Evolutionary conservation across 2,329 filamentous ascomycete genomes (phyloP).

Genomic region (Microascus cirrosus): DNA sequence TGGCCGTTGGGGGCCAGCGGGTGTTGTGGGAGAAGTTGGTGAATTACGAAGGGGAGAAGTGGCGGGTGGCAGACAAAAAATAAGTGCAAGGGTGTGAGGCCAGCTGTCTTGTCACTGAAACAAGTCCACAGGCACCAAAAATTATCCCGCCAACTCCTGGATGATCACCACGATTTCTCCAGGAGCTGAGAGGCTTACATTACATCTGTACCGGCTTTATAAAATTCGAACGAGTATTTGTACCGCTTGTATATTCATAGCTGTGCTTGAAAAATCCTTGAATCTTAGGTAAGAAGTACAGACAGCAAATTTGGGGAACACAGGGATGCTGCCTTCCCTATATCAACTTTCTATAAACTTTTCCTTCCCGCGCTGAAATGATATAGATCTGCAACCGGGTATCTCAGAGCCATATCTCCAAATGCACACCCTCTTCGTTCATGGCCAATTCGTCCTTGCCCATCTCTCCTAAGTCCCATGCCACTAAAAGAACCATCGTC

Average conservation of each 20-base stretch:
- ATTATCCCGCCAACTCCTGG: not conserved
- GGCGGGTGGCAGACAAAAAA: not conserved
- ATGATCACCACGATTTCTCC: not conserved
- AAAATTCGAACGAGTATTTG: too few species aligned
- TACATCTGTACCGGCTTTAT: too few species aligned
- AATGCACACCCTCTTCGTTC: not conserved
- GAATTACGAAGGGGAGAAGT: not conserved
- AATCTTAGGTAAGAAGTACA: too few species aligned
- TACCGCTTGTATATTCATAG: too few species aligned
- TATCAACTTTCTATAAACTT: not conserved
- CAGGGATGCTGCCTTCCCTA: not conserved
- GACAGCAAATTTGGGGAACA: not conserved
- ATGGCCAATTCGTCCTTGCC: not conserved
- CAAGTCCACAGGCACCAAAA: not conserved
- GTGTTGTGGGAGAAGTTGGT: not conserved
- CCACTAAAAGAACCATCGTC: not conserved
- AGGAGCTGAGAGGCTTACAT: too few species aligned
- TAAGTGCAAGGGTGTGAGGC: not conserved
- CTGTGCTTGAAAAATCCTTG: too few species aligned
- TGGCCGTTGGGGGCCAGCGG: not conserved
- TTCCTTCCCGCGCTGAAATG: not conserved
- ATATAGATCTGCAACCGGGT: not conserved
- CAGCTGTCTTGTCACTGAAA: slow-evolving; percentile 1
- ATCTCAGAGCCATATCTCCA: not conserved
- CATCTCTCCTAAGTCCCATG: not conserved